Evolutionary conservation across 305 asterid species (phyloP).

Genomic region (Rubia peregrina): DNA sequence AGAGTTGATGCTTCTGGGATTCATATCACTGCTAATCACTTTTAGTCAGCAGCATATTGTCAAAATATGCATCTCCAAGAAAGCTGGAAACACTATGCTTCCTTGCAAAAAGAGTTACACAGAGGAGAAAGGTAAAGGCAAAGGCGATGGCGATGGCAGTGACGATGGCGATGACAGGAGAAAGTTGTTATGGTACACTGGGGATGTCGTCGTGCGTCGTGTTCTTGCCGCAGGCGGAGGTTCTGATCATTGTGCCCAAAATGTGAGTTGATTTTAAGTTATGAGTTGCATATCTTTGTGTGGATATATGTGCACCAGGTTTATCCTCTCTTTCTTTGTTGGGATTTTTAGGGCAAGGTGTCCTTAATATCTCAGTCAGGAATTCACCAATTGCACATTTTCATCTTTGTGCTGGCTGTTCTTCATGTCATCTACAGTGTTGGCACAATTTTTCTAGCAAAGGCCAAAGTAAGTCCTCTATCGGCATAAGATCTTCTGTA

Average conservation of each 20-base stretch:
- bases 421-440: slow-evolving; percentile 61
- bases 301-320: not conserved
- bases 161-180: slow-evolving; percentile 14
- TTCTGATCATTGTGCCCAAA: slow-evolving; percentile 26
- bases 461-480: slow-evolving; percentile 47
- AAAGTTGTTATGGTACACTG: slow-evolving; percentile 31
- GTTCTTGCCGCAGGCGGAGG: slow-evolving; percentile 33
- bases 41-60: slow-evolving; percentile 39
- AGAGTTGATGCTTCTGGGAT: slow-evolving; percentile 68
- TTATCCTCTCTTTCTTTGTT: too few species aligned
- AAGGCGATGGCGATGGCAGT: slow-evolving; percentile 7
- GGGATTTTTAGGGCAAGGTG: slow-evolving; percentile 33
- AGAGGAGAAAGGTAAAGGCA: not conserved
- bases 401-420: slow-evolving; percentile 60
- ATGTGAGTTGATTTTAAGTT: slow-evolving; percentile 17
- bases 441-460: slow-evolving; percentile 40
- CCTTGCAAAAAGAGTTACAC: slow-evolving; percentile 27
- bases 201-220: slow-evolving; percentile 33
- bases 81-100: slow-evolving; percentile 48
- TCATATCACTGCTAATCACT: slow-evolving; percentile 58
- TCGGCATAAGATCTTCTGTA: too few species aligned
- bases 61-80: slow-evolving; percentile 43
- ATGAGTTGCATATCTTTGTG: not conserved
- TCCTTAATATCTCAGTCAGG: slow-evolving; percentile 51
- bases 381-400: slow-evolving; percentile 65